These are phyloP conservation scores for Sarocladiaceae sp. DNA, from an alignment of 2,329 filamentous ascomycete species.

Conservation along the genomic window DNA sequence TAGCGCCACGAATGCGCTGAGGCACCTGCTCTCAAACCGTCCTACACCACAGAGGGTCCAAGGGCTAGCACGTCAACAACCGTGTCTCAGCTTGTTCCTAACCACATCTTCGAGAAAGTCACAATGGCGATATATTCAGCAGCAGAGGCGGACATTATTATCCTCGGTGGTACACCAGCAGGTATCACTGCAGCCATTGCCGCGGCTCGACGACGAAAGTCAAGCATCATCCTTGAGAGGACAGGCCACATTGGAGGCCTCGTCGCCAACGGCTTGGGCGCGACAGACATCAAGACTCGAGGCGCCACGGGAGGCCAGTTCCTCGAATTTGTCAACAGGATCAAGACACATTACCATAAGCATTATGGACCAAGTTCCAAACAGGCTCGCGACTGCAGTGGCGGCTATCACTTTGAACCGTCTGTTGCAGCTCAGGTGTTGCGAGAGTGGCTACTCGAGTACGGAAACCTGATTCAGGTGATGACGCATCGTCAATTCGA, in stretches of 20 bases:
- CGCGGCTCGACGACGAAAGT: background rate
- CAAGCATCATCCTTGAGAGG: slow-evolving; percentile 7
- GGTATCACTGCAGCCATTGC: slow-evolving; percentile 6
- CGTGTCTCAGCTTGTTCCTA: too few species aligned
- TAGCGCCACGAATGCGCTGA: too few species aligned
- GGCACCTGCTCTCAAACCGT: too few species aligned
- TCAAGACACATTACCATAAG: background rate
- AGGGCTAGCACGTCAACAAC: too few species aligned
- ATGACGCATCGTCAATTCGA: background rate
- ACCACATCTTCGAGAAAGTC: too few species aligned
- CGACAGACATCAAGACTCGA: slow-evolving; percentile 6
- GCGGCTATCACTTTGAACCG: slow-evolving; percentile 5
- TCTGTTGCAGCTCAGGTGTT: background rate
- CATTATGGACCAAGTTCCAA: background rate
- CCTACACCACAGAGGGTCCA: too few species aligned
- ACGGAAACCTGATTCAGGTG: background rate
- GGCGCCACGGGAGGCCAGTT: slow-evolving; percentile 6
- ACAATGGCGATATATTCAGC: background rate
- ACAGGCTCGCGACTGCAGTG: slow-evolving; percentile 6
- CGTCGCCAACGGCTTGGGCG: slow-evolving; percentile 1
- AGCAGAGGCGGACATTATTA: background rate
- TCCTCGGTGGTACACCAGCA: background rate
- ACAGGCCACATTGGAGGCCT: background rate
- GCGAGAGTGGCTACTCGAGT: background rate
- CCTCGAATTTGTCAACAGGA: slow-evolving; percentile 7